phyloP scores from a whole-genome alignment of 2,329 filamentous ascomycete species.

The Chaetomiaceae sp. region DNA sequence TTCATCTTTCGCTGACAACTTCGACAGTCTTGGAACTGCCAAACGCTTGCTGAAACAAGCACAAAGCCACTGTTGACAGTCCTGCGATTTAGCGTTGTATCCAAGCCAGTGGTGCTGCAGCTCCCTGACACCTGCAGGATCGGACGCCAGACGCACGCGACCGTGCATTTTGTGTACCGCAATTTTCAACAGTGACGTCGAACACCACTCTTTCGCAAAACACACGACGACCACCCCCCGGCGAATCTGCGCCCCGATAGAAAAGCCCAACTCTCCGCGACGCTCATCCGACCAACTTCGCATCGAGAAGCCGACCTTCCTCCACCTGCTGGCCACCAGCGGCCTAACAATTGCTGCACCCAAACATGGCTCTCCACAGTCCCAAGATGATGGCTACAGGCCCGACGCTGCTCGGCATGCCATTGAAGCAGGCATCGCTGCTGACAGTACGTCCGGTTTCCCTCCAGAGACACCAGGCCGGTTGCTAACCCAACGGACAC shows the following conservation, averaged over 20 bases:
- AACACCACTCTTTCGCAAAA: not conserved
- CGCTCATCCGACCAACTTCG: not conserved
- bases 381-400: slow-evolving; percentile 36
- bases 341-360: not conserved
- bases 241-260: not conserved
- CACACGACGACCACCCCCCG: no score
- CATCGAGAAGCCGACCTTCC: not conserved
- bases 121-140: not conserved
- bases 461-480: not conserved
- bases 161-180: not conserved
- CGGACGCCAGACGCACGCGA: not conserved
- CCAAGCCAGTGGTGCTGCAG: not conserved
- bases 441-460: slow-evolving; percentile 52
- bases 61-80: no score
- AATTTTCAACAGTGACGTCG: slow-evolving; percentile 7
- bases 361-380: slow-evolving; percentile 41
- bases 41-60: no score
- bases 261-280: not conserved
- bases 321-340: not conserved
- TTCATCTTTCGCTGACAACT: no score
- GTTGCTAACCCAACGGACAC: slow-evolving; percentile 26
- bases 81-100: not conserved
- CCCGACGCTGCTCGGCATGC: slow-evolving; percentile 52
- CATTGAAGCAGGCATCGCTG: slow-evolving; percentile 65
- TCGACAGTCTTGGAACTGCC: no score